Percentiles rank a stretch among this genome's conserved stretches.
These are phyloP conservation scores for Backusella circina DNA, from an alignment of 192 early-diverging fungal genomes.

Conservation along the genomic window DNA sequence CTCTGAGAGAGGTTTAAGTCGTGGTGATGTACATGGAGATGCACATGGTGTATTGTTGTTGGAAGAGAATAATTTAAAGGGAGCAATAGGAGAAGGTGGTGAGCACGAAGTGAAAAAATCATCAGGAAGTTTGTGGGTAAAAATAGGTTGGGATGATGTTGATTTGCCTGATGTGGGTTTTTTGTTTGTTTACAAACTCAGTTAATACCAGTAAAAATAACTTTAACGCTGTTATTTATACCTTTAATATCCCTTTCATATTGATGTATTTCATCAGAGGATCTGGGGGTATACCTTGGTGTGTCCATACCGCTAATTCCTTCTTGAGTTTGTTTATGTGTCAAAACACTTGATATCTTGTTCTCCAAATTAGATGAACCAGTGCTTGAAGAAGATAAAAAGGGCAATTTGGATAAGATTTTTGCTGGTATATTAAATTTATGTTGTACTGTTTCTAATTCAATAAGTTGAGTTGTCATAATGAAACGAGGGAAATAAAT, in stretches of 20 bases:
- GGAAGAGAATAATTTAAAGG: background rate
- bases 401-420: background rate
- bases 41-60: background rate
- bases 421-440: background rate
- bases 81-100: background rate
- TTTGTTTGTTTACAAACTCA: background rate
- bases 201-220: background rate
- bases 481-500: background rate
- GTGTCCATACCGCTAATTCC: background rate
- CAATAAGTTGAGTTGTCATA: background rate
- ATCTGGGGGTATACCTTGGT: background rate
- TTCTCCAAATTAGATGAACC: background rate
- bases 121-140: background rate
- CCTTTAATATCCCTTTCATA: background rate
- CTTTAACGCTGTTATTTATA: background rate
- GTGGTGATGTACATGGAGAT: background rate
- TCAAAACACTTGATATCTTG: background rate
- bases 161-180: background rate
- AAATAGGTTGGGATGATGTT: background rate
- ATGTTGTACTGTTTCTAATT: background rate
- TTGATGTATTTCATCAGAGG: background rate
- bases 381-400: background rate
- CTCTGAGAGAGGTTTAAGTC: background rate
- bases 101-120: conserved; percentile 9
- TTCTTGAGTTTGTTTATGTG: background rate